Evolutionary conservation across 2,329 filamentous ascomycete species (phyloP).

Genomic region (Cladorrhinum sp.): DNA sequence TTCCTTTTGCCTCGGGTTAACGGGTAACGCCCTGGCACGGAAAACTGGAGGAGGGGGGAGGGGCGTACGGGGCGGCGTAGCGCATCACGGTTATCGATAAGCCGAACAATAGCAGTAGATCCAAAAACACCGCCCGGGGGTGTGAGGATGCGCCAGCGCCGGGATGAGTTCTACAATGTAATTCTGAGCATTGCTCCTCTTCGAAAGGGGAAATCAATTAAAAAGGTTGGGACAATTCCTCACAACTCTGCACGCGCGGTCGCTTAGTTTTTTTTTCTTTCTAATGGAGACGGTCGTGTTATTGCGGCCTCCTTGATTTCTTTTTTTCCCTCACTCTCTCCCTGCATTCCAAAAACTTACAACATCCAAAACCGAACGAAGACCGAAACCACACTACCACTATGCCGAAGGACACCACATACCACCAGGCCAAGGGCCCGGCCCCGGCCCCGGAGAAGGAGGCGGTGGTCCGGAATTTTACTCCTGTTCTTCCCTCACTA

Average conservation of each 20-base stretch:
- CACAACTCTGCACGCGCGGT: neutral
- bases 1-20: neutral
- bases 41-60: neutral
- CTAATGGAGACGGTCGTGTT: slow-evolving; percentile 23
- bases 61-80: too few relatives aligned
- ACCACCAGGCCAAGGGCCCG: slow-evolving; percentile 26
- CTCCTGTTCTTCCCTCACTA: neutral
- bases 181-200: slow-evolving; percentile 29
- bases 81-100: neutral
- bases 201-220: neutral
- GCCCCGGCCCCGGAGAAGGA: slow-evolving; percentile 2
- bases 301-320: slow-evolving; percentile 25
- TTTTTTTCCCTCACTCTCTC: neutral
- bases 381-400: neutral
- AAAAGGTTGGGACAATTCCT: slow-evolving; percentile 1
- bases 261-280: slow-evolving; percentile 4
- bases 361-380: neutral
- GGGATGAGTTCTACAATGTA: slow-evolving; percentile 34
- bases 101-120: neutral
- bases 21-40: neutral
- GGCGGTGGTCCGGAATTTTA: neutral
- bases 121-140: slow-evolving; percentile 9
- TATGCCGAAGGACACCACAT: slow-evolving; percentile 27
- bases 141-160: slow-evolving; percentile 26
- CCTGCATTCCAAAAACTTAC: too few relatives aligned